These are phyloP conservation scores for Euphorbia lathyris DNA, from an alignment of 345 rosid species.

Conservation along the genomic window DNA sequence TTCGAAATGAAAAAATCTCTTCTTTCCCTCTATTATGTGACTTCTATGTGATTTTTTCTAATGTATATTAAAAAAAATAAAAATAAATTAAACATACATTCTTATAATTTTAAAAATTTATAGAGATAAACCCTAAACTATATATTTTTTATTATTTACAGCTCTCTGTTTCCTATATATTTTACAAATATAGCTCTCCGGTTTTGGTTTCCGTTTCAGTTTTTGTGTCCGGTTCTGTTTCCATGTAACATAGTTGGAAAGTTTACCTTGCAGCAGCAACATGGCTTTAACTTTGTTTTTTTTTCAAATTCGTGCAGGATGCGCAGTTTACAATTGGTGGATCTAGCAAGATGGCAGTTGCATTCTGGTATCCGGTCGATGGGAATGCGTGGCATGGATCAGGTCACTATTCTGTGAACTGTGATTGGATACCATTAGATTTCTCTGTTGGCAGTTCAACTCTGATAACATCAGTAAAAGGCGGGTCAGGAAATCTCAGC, in stretches of 20 bases:
- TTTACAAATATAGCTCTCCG: no score
- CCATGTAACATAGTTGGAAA: conserved; percentile 5
- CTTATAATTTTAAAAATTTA: no score
- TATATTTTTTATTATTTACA: no score
- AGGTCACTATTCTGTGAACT: conserved; percentile 76
- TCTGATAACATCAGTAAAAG: conserved; percentile 28
- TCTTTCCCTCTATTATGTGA: no score
- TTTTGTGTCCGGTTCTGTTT: not conserved
- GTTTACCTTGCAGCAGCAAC: conserved; percentile 22
- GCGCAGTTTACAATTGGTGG: conserved; percentile 75
- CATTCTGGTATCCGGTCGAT: conserved; percentile 90
- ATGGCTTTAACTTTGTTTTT: not conserved
- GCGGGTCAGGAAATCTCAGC: conserved; percentile 47
- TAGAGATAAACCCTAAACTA: no score
- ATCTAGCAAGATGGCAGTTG: conserved; percentile 70
- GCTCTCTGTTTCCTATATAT: no score
- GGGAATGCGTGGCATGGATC: conserved; percentile 84
- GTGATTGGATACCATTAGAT: conserved; percentile 79
- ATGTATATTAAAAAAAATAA: no score
- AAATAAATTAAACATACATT: no score
- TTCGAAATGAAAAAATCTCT: no score
- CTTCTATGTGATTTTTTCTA: no score
- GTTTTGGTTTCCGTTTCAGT: no score
- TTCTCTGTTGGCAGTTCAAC: conserved; percentile 42
- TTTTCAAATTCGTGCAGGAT: conserved; percentile 55